Evolutionary conservation across 2,329 filamentous ascomycete genomes (phyloP).

Genomic region (Anthostomella pinea): DNA sequence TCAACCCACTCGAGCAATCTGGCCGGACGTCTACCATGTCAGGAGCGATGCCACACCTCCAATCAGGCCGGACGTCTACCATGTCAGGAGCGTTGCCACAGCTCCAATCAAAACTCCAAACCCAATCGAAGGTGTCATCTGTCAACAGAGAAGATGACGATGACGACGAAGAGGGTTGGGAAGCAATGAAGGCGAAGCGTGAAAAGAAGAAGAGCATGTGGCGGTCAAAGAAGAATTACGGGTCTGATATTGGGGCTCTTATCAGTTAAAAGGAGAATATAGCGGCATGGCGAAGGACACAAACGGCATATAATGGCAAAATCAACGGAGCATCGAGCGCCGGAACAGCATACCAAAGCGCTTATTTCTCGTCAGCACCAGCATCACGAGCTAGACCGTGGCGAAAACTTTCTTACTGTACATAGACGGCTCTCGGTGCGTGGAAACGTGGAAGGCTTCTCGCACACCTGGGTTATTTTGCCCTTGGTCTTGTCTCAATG

Average conservation of each 20-base stretch:
- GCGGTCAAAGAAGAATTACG: conserved; percentile 58
- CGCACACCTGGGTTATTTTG: background rate
- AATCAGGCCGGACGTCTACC: conserved; percentile 38
- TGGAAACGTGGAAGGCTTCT: background rate
- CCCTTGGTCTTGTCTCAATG: background rate
- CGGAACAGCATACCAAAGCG: too few species aligned
- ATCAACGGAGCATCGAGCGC: too few species aligned
- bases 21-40: conserved; percentile 1
- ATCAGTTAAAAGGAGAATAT: conserved; percentile 35
- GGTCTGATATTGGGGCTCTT: conserved; percentile 47
- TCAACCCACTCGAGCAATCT: conserved; percentile 36
- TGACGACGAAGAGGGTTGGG: conserved; percentile 67
- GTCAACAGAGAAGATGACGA: conserved; percentile 51
- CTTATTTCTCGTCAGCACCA: too few species aligned
- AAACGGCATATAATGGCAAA: conserved; percentile 17
- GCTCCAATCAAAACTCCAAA: conserved; percentile 38
- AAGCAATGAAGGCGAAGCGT: conserved; percentile 66
- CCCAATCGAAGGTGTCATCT: conserved; percentile 39
- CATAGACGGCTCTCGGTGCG: too few species aligned
- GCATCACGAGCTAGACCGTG: too few species aligned
- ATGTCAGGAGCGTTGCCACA: conserved; percentile 43
- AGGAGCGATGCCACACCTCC: too few species aligned
- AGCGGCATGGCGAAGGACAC: conserved; percentile 17
- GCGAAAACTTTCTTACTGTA: too few species aligned
- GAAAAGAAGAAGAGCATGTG: conserved; percentile 66